These are phyloP conservation scores for Pyrenula aspistea DNA, from an alignment of 495 filamentous ascomycete species.

Conservation along the genomic window DNA sequence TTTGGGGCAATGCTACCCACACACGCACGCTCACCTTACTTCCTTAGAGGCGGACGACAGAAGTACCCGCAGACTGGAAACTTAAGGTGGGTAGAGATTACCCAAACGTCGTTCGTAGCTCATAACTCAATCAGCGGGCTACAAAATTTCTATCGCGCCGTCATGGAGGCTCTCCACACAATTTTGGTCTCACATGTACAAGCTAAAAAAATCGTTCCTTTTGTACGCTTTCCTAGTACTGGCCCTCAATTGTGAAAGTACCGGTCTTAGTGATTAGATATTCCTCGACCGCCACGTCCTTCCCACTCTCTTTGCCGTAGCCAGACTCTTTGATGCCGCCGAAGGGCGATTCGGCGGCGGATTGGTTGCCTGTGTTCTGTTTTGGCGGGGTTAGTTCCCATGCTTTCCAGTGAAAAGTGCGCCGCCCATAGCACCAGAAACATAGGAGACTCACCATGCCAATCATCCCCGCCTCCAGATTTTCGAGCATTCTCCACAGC, in stretches of 20 bases:
- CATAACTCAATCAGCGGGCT: no score
- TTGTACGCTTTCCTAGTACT: slow-evolving; percentile 34
- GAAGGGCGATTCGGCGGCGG: slow-evolving; percentile 60
- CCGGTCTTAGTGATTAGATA: slow-evolving; percentile 65
- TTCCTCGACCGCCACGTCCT: slow-evolving; percentile 57
- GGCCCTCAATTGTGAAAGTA: slow-evolving; percentile 49
- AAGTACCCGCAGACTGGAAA: no score
- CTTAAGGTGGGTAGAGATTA: no score
- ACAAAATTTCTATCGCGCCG: no score
- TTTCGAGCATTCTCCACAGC: slow-evolving; percentile 60
- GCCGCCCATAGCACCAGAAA: background rate
- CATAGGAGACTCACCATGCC: slow-evolving; percentile 35
- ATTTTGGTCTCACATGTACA: no score
- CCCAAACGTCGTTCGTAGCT: no score
- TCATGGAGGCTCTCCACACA: no score
- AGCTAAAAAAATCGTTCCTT: no score
- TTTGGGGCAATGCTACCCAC: no score
- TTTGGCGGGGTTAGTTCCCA: background rate
- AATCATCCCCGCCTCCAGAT: slow-evolving; percentile 67
- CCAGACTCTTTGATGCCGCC: slow-evolving; percentile 68
- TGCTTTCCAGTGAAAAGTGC: background rate
- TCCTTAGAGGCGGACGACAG: no score
- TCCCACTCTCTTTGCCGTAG: slow-evolving; percentile 66
- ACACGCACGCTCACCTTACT: no score
- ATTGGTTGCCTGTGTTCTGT: slow-evolving; percentile 36